Conservation (phyloP, 768 basidiomycete species). For the Lentinula sp. region DNA sequence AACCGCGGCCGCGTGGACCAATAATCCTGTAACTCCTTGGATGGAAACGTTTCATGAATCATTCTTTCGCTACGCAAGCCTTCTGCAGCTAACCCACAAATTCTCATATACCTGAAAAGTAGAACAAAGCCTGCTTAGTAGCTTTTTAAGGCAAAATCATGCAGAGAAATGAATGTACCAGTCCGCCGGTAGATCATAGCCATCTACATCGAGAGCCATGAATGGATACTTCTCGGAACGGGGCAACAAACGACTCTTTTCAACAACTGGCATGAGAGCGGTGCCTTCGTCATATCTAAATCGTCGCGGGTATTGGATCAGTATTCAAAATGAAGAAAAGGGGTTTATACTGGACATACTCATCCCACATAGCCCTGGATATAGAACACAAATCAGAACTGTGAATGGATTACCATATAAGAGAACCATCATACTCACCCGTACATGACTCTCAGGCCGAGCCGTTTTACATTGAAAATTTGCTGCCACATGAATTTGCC, state of each 20-base stretch:
- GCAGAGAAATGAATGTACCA: constrained; percentile 43
- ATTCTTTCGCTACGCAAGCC: constrained; percentile 58
- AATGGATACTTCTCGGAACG: constrained; percentile 52
- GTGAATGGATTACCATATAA: background rate
- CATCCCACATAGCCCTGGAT: constrained; percentile 81
- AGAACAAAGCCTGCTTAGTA: background rate
- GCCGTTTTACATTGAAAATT: constrained; percentile 58
- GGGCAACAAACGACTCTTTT: constrained; percentile 54
- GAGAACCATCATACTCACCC: background rate
- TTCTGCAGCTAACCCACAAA: constrained; percentile 68
- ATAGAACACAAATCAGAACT: background rate
- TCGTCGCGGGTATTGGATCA: background rate
- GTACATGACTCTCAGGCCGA: constrained; percentile 62
- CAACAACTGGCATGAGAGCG: constrained; percentile 69
- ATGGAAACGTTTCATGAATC: constrained; percentile 57
- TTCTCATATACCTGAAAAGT: constrained; percentile 65
- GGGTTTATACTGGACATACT: constrained; percentile 31
- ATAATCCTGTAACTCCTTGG: constrained; percentile 70
- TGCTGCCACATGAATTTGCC: constrained; percentile 80
- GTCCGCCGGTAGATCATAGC: constrained; percentile 70
- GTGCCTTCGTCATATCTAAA: constrained; percentile 80
- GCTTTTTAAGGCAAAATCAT: background rate
- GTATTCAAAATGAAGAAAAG: background rate
- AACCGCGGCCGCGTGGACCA: constrained; percentile 60
- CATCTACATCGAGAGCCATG: constrained; percentile 73